phyloP scores from a whole-genome alignment of 2,329 filamentous ascomycete species.

The Pyrenochaeta sp. region DNA sequence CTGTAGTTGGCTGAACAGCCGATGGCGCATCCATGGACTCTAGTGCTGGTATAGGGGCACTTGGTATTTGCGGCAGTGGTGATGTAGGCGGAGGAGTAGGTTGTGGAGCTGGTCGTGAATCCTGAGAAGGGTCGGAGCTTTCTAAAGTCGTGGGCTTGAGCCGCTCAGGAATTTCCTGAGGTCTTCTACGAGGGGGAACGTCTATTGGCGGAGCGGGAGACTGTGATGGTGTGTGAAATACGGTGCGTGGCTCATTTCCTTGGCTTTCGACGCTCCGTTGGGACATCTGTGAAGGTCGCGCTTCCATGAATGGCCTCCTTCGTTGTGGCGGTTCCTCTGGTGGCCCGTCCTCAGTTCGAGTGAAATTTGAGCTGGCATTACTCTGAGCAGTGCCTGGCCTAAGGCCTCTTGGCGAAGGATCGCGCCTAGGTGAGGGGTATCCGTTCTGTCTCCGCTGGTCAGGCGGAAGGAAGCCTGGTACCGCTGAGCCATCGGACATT shows the following conservation, averaged over 20 bases:
- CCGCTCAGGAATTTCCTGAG: conserved; percentile 39
- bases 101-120: conserved; percentile 16
- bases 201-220: conserved; percentile 34
- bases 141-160: conserved; percentile 26
- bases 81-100: conserved; percentile 32
- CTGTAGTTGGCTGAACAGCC: conserved; percentile 10
- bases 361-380: conserved; percentile 40
- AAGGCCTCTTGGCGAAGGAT: conserved; percentile 43
- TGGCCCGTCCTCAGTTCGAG: conserved; percentile 36
- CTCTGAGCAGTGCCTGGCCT: conserved; percentile 47
- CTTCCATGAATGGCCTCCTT: conserved; percentile 72
- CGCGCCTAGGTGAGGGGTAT: conserved; percentile 31
- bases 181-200: conserved; percentile 31
- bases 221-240: conserved; percentile 33
- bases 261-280: conserved; percentile 36
- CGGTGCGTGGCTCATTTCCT: conserved; percentile 23
- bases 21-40: conserved; percentile 51
- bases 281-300: conserved; percentile 35
- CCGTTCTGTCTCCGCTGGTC: conserved; percentile 43
- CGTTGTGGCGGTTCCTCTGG: conserved; percentile 62
- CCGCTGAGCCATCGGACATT: too few relatives aligned
- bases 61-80: conserved; percentile 37
- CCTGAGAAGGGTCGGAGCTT: conserved; percentile 10
- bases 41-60: conserved; percentile 30
- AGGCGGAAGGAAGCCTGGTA: conserved; percentile 24